Base-by-base conservation (phyloP, 495 filamentous ascomycete species). In the Tricharina praecox region DNA sequence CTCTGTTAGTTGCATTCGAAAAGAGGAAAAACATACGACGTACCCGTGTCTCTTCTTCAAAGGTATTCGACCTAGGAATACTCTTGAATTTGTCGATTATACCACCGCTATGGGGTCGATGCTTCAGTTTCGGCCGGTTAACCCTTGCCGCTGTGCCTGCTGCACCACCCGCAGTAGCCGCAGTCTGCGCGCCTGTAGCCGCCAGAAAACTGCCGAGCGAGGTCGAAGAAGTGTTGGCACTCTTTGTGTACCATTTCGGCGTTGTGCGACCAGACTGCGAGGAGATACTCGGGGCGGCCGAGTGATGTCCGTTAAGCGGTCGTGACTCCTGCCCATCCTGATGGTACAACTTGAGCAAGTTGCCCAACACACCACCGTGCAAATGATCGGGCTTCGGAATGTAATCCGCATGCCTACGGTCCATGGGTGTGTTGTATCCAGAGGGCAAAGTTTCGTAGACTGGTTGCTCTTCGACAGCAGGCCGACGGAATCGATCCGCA, bases 281-380 rank as follows among this genome's bases (percentile, higher is more conserved):
- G n/a, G n/a, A n/a, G n/a, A n/a, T n/a, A n/a, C n/a, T n/a, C n/a
- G n/a, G n/a, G n/a, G n/a, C n/a, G n/a, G n/a, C n/a, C n/a, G n/a
- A n/a, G n/a, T 52, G 50, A 26, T 59, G 51, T 36, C 50, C 55
- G 30, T 32, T n/a, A n/a, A n/a, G n/a, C n/a, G n/a, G 43, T 38
- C 50, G 52, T 20, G 48, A 23, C 30, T 24, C 21, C 19, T 15
- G 62, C 59, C 37, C 66, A 13, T 39, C 20, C 9, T 63, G 47
- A 45, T 73, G 72, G 54, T 87, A 80, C 9, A 93, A 70, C 61
- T 82, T 92, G 45, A 94, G 66, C 2, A 96, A 65, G 5, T 76
- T 81, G 3, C 78, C 76, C 5, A 96, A 67, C 36, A 92, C 73
- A 23, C 87, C 84, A 30, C 77, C 76, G 36, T 77, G 79, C 59